These are phyloP conservation scores for Lentinula boryana DNA, from an alignment of 768 basidiomycete genomes.

Conservation along the genomic window DNA sequence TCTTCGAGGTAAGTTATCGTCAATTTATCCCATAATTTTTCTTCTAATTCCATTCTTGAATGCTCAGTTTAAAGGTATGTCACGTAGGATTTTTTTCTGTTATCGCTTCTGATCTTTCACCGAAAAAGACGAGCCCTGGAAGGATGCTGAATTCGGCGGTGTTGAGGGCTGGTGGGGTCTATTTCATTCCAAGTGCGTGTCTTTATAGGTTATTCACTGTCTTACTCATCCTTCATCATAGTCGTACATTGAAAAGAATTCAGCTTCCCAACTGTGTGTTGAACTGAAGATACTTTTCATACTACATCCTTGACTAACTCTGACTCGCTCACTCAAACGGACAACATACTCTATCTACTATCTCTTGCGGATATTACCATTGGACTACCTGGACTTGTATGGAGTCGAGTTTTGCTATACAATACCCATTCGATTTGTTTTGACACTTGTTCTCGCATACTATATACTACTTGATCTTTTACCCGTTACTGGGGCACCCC, in stretches of 20 bases:
- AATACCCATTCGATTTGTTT: not conserved
- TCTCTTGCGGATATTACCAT: not conserved
- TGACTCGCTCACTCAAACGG: not conserved
- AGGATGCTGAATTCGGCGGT: slow-evolving; percentile 68
- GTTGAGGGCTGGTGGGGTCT: slow-evolving; percentile 73
- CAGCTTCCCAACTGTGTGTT: slow-evolving; percentile 4
- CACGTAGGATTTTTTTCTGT: not conserved
- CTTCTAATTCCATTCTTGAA: slow-evolving; percentile 51
- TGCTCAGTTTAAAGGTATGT: slow-evolving; percentile 72
- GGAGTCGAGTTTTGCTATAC: not conserved
- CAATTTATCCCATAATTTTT: not conserved
- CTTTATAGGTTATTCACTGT: slow-evolving; percentile 13
- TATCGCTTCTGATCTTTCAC: not conserved
- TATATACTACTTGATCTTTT: too few relatives aligned
- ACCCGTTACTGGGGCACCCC: too few relatives aligned
- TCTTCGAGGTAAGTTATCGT: slow-evolving; percentile 57
- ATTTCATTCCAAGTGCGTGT: slow-evolving; percentile 49
- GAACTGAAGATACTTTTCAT: not conserved
- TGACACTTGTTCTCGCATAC: not conserved
- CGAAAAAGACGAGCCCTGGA: slow-evolving; percentile 3
- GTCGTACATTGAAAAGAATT: slow-evolving; percentile 9
- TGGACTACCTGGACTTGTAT: not conserved
- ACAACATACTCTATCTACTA: not conserved
- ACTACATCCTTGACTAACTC: not conserved
- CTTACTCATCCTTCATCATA: not conserved